Evolutionary conservation across 148 eudicot species (phyloP), one percentile per base, ranked within the genome.

Genomic region (Tetragonia tetragonoides): DNA sequence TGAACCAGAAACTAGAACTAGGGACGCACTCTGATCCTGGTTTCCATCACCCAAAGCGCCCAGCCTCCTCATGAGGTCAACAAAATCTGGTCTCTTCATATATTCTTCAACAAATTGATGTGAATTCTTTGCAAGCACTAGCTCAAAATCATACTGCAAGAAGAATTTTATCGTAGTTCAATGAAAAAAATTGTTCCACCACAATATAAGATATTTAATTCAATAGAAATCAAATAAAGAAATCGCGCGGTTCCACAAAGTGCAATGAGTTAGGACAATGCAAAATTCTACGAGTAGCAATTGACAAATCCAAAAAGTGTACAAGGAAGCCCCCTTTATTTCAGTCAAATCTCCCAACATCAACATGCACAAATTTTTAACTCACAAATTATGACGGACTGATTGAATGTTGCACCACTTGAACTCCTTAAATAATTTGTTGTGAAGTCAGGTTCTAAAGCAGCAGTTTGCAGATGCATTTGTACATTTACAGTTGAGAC

Each of bases 41-140:
- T 86, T 88, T 74, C 94, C 95, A 82, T 96, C 95, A 60, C 99
- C 99, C 84, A 96, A 83, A 37, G 99, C 99, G 78, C 99, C 99
- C 49, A 93, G 92, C 72, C 95, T 86, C 72, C 97, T 84, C 99
- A 96, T 96, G 53, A 96, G 93, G 14, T 93, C 99, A 56, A 91
- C 77, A 57, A 81, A 91, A 54, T 93, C 98, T 37, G 92, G 90
- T 70, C 81, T 93, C 86, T 93, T 96, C 89, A 96, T 17, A 87
- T 93, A 91, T 69, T 95, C 97, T 12, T 93, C 89, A 81, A 93
- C 95, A 83, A 95, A 93, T 64, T 78, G 83, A 76, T 95, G 99
- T 16, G 86, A 85, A 83, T 95, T 95, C 82, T 95, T 95, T 40
- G 87, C 97, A 80, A 95, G 90, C 62, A 95, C 98, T 75, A 95